Conservation (phyloP, 495 filamentous ascomycete genomes). For the Parmelia sp. region DNA sequence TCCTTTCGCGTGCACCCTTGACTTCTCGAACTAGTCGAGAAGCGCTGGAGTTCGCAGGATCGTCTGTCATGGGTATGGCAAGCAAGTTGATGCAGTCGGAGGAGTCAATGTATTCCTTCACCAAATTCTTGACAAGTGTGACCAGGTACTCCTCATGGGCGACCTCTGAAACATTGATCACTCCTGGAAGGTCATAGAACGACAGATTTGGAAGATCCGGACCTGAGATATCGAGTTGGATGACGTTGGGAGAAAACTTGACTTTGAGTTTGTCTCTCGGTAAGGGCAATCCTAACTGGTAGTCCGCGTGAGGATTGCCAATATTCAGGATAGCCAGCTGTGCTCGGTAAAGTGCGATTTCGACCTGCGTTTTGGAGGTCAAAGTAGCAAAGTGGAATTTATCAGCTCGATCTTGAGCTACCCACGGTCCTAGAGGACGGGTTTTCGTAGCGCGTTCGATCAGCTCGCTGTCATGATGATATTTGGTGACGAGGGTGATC, state of each 20-base stretch:
- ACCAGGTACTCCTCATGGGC: constrained; percentile 60
- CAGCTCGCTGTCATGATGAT: constrained; percentile 38
- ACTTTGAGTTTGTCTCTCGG: constrained; percentile 37
- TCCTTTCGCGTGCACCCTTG: constrained; percentile 50
- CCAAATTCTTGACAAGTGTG: constrained; percentile 59
- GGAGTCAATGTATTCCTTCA: constrained; percentile 57
- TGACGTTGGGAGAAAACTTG: constrained; percentile 71
- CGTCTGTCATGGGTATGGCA: constrained; percentile 66
- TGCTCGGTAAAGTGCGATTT: constrained; percentile 56
- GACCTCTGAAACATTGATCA: constrained; percentile 60
- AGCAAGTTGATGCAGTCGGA: constrained; percentile 65
- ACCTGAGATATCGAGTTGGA: constrained; percentile 65
- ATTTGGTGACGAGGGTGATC: constrained; percentile 54
- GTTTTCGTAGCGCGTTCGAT: constrained; percentile 26
- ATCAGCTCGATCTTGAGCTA: constrained; percentile 30
- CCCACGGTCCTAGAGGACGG: constrained; percentile 44
- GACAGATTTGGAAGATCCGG: constrained; percentile 62
- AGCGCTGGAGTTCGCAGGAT: constrained; percentile 66
- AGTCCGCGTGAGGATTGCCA: constrained; percentile 35
- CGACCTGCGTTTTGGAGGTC: constrained; percentile 43
- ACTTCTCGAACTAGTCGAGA: constrained; percentile 52
- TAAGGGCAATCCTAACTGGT: constrained; percentile 41
- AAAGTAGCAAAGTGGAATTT: constrained; percentile 40
- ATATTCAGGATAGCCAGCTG: constrained; percentile 70
- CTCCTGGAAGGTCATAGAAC: constrained; percentile 76